Conservation (phyloP, 2,329 filamentous ascomycete genomes). For the Epichloe scottii region DNA sequence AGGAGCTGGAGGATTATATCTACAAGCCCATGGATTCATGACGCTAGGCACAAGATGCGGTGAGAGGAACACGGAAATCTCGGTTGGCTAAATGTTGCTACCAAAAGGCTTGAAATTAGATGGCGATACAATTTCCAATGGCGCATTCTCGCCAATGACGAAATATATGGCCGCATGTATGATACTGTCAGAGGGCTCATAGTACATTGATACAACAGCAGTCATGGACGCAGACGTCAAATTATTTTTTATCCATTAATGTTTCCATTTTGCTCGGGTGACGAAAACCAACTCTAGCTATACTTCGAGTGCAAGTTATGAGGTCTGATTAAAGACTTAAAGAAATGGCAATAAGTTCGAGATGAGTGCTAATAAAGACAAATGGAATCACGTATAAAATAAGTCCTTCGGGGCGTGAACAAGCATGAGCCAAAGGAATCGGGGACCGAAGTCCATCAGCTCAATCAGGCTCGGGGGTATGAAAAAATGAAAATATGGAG, state of each 20-base stretch:
- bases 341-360: conserved; percentile 23
- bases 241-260: neutral
- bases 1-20: conserved; percentile 38
- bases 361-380: conserved; percentile 24
- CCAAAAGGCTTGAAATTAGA: neutral
- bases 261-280: conserved; percentile 7
- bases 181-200: neutral
- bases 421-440: neutral
- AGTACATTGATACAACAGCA: neutral
- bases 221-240: neutral
- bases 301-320: conserved; percentile 20
- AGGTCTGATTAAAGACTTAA: conserved; percentile 27
- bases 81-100: neutral
- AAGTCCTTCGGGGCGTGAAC: conserved; percentile 7
- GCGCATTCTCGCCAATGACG: neutral
- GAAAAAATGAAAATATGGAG: neutral
- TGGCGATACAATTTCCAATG: neutral
- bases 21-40: conserved; percentile 20
- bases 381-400: conserved; percentile 19
- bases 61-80: neutral
- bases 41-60: neutral
- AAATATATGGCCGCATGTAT: neutral
- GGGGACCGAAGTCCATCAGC: neutral
- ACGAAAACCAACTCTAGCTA: conserved; percentile 18
- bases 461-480: neutral